Percentiles rank a stretch among this genome's conserved stretches.
Conservation (phyloP, 345 rosid genomes). For the Aquilaria malaccensis region DNA sequence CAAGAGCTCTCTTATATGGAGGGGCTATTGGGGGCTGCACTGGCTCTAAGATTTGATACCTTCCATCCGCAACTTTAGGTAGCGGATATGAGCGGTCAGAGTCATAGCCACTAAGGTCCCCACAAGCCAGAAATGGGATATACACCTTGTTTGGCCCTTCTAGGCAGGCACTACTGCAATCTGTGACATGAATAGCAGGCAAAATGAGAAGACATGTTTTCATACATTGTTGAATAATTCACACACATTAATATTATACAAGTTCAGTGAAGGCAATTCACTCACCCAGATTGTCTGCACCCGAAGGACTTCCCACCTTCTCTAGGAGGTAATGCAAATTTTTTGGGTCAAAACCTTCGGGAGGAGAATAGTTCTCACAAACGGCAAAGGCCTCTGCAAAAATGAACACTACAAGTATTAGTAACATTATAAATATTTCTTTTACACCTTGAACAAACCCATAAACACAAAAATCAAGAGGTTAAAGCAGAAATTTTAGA, state of each 20-base stretch:
- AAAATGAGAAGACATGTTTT: not conserved
- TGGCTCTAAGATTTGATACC: conserved; percentile 75
- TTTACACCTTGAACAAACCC: not conserved
- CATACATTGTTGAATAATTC: too few species aligned
- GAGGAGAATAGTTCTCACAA: conserved; percentile 92
- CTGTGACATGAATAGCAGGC: conserved; percentile 24
- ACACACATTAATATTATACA: too few species aligned
- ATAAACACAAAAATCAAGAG: not conserved
- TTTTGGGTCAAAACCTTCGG: conserved; percentile 75
- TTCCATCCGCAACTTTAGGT: conserved; percentile 67
- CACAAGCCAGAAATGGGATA: conserved; percentile 87
- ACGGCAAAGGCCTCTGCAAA: conserved; percentile 89
- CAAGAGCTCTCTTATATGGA: conserved; percentile 83
- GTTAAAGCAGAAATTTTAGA: not conserved
- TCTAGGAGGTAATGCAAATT: conserved; percentile 78
- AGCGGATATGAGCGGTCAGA: conserved; percentile 94
- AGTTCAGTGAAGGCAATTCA: not conserved
- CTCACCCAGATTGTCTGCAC: conserved; percentile 79
- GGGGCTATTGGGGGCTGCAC: conserved; percentile 94
- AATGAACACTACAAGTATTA: conserved; percentile 14
- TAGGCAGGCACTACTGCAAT: conserved; percentile 88
- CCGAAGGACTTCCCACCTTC: conserved; percentile 87
- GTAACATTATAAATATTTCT: not conserved
- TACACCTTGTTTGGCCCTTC: conserved; percentile 92
- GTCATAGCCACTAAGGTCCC: conserved; percentile 81